These are phyloP conservation scores for Fistulifera pelliculosa DNA, from an alignment of 108 stramenopile species.

Conservation along the genomic window DNA sequence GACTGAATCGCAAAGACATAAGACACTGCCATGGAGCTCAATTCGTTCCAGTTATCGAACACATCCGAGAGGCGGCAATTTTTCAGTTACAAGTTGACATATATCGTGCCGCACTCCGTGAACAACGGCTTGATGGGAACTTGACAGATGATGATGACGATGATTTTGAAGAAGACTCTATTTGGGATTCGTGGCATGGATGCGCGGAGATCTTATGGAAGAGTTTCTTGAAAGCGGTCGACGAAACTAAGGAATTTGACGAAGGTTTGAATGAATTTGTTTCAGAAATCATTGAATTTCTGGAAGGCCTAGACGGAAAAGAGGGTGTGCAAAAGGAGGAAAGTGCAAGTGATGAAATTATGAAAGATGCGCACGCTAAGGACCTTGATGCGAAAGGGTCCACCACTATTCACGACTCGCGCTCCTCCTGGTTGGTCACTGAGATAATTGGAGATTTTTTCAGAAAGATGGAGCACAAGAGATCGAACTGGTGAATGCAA, in stretches of 20 bases:
- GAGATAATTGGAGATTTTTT: slow-evolving; percentile 44
- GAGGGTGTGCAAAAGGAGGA: no score
- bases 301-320: slow-evolving; percentile 43
- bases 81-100: slow-evolving; percentile 69
- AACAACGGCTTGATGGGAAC: slow-evolving; percentile 16
- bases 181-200: slow-evolving; percentile 49
- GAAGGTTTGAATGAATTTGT: slow-evolving; percentile 65
- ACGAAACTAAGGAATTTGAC: slow-evolving; percentile 77
- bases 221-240: slow-evolving; percentile 69
- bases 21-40: slow-evolving; percentile 55
- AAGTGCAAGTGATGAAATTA: slow-evolving; percentile 1
- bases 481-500: background rate
- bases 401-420: slow-evolving; percentile 7
- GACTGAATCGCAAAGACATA: slow-evolving; percentile 53
- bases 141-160: background rate
- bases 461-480: background rate
- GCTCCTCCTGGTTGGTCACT: slow-evolving; percentile 42
- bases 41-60: slow-evolving; percentile 76
- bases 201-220: slow-evolving; percentile 61
- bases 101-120: slow-evolving; percentile 47
- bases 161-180: background rate
- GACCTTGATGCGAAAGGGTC: background rate
- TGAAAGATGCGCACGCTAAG: background rate
- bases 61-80: slow-evolving; percentile 60
- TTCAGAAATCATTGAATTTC: slow-evolving; percentile 40